Percentiles rank a stretch among this genome's conserved stretches.
Evolutionary conservation across 2,329 filamentous ascomycete species (phyloP).

Genomic region (Ceratocystis albifundus): DNA sequence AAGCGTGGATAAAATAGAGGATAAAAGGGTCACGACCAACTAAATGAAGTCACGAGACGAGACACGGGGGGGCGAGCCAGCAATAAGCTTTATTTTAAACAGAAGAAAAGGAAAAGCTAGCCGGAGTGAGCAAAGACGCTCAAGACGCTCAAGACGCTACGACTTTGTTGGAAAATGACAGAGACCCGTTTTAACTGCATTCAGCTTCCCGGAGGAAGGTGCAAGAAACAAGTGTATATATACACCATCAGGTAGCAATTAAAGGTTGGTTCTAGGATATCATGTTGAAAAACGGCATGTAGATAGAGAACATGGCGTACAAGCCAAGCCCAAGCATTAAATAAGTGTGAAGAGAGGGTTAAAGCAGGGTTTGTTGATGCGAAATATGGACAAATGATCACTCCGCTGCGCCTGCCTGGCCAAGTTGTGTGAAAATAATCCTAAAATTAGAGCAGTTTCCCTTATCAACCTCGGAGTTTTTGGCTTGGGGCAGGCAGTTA

Average conservation of each 20-base stretch:
- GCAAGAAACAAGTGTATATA: too few relatives aligned
- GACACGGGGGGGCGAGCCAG: conserved; percentile 1
- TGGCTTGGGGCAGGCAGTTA: background rate
- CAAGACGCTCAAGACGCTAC: background rate
- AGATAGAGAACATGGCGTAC: too few relatives aligned
- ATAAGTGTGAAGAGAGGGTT: too few relatives aligned
- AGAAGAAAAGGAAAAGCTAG: background rate
- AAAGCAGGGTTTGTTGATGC: background rate
- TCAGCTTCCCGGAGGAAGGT: too few relatives aligned
- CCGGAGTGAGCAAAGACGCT: background rate
- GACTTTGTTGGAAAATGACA: too few relatives aligned
- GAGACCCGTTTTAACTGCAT: too few relatives aligned
- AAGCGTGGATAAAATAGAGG: background rate
- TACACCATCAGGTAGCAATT: too few relatives aligned
- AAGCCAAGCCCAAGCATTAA: too few relatives aligned
- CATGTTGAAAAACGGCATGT: too few relatives aligned
- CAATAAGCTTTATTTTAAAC: background rate
- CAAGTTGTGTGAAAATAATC: background rate
- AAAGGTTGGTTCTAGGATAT: too few relatives aligned
- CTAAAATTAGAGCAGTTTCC: conserved; percentile 6
- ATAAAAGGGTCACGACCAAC: background rate
- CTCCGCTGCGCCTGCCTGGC: too few relatives aligned
- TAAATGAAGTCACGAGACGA: background rate
- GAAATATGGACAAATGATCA: background rate
- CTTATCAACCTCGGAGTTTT: conserved; percentile 4